Percentiles rank a stretch among this genome's conserved stretches.
Conservation (phyloP, 805 yeast species). For the Candida khao-thaluensis region DNA sequence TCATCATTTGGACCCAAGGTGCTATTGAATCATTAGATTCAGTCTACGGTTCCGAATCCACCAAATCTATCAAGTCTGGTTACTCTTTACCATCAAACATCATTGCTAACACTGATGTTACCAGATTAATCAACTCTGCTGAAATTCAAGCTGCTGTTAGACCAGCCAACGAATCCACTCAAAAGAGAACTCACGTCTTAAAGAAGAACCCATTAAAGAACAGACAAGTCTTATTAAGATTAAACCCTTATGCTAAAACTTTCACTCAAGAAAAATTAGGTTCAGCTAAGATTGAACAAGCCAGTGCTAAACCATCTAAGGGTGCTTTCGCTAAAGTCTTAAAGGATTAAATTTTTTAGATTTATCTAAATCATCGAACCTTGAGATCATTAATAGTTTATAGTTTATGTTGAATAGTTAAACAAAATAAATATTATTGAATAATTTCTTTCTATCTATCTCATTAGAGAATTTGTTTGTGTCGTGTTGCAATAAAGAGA, state of each 20-base stretch:
- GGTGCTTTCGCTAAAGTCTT: conserved; percentile 67
- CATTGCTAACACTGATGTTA: conserved; percentile 91
- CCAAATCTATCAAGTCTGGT: conserved; percentile 80
- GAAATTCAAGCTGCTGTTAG: conserved; percentile 97
- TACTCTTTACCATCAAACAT: conserved; percentile 94
- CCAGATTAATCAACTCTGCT: conserved; percentile 97
- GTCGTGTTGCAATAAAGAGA: too few species aligned
- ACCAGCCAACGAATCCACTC: conserved; percentile 92
- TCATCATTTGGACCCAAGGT: conserved; percentile 98
- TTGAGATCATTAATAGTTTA: background rate
- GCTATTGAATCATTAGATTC: conserved; percentile 96
- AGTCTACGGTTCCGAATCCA: conserved; percentile 92
- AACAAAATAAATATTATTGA: conserved; percentile 8
- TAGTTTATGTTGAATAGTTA: conserved; percentile 13
- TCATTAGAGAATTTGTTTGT: too few species aligned
- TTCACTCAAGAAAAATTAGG: conserved; percentile 90
- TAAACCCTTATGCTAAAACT: conserved; percentile 99
- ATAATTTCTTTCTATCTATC: background rate
- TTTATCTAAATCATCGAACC: background rate
- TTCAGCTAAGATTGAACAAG: conserved; percentile 68
- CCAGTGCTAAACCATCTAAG: conserved; percentile 66
- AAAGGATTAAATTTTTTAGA: conserved; percentile 41
- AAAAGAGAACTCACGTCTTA: conserved; percentile 91
- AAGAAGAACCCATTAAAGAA: conserved; percentile 97
- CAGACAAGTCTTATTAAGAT: conserved; percentile 96